These are phyloP conservation scores for Salvia sclarea DNA, from an alignment of 305 asterid species.

Conservation along the genomic window DNA sequence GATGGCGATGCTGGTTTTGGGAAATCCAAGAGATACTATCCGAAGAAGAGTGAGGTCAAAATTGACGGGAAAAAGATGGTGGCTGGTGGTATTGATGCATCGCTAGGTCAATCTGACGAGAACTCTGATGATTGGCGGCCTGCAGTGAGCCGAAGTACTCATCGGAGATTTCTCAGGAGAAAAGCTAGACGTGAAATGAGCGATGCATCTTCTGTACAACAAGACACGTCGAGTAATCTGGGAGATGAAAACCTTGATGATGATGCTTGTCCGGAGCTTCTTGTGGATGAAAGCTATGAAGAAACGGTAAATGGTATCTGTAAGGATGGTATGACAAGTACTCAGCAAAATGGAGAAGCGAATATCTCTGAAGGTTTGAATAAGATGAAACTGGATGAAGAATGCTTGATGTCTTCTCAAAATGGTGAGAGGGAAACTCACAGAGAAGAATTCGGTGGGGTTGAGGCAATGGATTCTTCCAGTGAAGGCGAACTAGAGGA, in stretches of 20 bases:
- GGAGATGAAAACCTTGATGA: constrained; percentile 50
- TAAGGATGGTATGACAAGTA: constrained; percentile 27
- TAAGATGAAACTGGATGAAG: constrained; percentile 64
- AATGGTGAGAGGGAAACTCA: constrained; percentile 26
- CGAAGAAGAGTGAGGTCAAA: constrained; percentile 66
- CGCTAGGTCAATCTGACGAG: constrained; percentile 70
- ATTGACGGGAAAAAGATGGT: constrained; percentile 84
- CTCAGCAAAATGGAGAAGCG: constrained; percentile 33
- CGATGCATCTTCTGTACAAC: constrained; percentile 48
- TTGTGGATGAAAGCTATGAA: constrained; percentile 45
- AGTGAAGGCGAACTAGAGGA: constrained; percentile 29
- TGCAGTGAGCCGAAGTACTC: constrained; percentile 93
- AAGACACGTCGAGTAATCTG: constrained; percentile 39
- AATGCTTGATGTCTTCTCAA: constrained; percentile 34
- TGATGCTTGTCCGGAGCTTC: constrained; percentile 51
- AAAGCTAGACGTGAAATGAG: constrained; percentile 79
- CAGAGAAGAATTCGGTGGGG: constrained; percentile 27
- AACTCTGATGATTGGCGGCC: constrained; percentile 82
- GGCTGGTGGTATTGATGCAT: constrained; percentile 88
- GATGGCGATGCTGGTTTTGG: constrained; percentile 42
- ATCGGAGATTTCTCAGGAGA: constrained; percentile 83
- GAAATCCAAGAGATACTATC: constrained; percentile 51
- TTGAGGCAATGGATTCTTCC: constrained; percentile 30
- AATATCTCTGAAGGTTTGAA: constrained; percentile 52
- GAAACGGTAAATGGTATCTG: constrained; percentile 33